A percentile compares a stretch with the other conserved stretches of the same genome.
These are phyloP conservation scores for Dictyostelium intermedium DNA, from an alignment of 78 protist species.

Conservation along the genomic window DNA sequence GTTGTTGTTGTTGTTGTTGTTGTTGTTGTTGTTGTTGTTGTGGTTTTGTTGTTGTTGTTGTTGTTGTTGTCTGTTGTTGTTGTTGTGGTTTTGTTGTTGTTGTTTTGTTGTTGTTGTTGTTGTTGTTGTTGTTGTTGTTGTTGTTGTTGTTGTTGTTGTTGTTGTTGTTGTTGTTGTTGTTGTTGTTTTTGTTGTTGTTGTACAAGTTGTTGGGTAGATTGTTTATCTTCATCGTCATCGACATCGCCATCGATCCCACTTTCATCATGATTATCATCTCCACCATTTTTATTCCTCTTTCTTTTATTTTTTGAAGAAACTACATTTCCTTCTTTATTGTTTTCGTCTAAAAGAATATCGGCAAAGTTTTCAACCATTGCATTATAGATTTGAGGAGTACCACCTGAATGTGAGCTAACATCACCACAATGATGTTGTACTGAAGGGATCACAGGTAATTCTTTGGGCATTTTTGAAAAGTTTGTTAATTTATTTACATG, in stretches of 20 bases:
- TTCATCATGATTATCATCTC: background rate
- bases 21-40: background rate
- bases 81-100: too few relatives aligned
- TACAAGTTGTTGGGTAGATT: too few relatives aligned
- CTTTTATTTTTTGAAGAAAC: background rate
- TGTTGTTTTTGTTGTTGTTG: too few relatives aligned
- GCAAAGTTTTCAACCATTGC: slow-evolving; percentile 40
- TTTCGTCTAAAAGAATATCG: background rate
- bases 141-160: background rate
- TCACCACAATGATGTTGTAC: slow-evolving; percentile 7
- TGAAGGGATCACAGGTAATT: slow-evolving; percentile 54
- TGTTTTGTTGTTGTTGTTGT: too few relatives aligned
- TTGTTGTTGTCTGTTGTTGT: background rate
- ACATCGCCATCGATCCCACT: background rate
- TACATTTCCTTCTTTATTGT: background rate
- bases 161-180: background rate
- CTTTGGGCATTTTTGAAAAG: background rate
- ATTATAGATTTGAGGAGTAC: background rate
- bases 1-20: too few relatives aligned
- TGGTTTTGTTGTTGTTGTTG: too few relatives aligned
- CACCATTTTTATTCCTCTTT: background rate
- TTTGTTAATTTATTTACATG: background rate
- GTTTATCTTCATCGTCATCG: background rate
- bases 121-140: too few relatives aligned
- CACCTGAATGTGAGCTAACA: background rate